Evolutionary conservation across 306 rosid species (phyloP).

Genomic region (Luffa acutangula): DNA sequence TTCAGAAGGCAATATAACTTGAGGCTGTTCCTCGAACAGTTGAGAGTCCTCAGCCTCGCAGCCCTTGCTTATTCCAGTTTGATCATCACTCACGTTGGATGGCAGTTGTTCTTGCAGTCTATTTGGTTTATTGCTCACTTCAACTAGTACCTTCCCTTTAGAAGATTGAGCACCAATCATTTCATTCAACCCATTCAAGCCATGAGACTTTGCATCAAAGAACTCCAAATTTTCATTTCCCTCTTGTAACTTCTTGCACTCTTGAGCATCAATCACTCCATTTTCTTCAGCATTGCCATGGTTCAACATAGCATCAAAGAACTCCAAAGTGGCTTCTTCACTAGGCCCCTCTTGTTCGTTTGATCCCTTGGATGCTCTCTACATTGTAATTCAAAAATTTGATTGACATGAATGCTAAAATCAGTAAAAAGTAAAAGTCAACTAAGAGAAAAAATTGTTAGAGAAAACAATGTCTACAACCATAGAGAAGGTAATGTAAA

Average conservation of each 20-base stretch:
- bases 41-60: background rate
- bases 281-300: background rate
- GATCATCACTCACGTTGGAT: background rate
- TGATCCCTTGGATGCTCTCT: background rate
- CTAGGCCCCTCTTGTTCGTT: background rate
- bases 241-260: constrained; percentile 1
- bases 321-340: background rate
- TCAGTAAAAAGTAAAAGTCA: background rate
- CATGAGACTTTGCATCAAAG: background rate
- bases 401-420: background rate
- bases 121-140: background rate
- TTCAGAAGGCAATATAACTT: background rate
- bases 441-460: background rate
- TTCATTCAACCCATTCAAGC: background rate
- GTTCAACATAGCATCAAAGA: background rate
- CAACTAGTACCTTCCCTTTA: background rate
- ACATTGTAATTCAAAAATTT: background rate
- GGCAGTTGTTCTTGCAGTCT: constrained; percentile 1
- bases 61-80: background rate
- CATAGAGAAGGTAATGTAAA: background rate
- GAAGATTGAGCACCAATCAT: background rate
- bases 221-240: background rate
- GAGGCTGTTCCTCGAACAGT: background rate
- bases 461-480: background rate
- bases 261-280: background rate